phyloP scores from a whole-genome alignment of 768 basidiomycete species.

The Stropharia rugosoannulata region DNA sequence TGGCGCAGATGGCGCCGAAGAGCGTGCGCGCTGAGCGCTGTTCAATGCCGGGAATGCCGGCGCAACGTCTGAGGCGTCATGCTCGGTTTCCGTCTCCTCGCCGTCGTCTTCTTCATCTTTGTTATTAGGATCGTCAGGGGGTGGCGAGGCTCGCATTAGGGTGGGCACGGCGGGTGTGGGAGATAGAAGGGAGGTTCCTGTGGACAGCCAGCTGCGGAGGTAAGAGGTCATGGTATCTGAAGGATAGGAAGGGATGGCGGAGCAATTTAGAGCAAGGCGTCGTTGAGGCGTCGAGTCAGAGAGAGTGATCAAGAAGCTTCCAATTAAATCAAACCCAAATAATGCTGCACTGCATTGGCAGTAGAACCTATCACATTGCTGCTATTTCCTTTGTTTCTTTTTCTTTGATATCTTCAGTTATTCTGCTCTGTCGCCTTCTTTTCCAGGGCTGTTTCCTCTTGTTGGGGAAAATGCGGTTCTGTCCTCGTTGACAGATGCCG shows the following conservation, averaged over 20 bases:
- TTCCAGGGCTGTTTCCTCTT: too few species aligned
- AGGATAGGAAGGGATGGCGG: constrained; percentile 5
- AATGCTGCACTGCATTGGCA: too few species aligned
- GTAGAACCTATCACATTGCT: too few species aligned
- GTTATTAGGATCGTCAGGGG: constrained; percentile 26
- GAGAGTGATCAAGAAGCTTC: not conserved
- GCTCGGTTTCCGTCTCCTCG: constrained; percentile 33
- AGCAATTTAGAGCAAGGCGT: not conserved
- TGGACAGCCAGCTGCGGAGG: constrained; percentile 56
- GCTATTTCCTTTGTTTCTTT: too few species aligned
- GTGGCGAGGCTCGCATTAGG: constrained; percentile 37
- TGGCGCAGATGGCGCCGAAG: constrained; percentile 13
- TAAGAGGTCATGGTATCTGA: constrained; percentile 51
- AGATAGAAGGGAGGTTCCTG: constrained; percentile 30
- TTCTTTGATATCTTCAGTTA: too few species aligned
- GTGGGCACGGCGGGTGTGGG: constrained; percentile 28
- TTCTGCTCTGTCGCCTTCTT: too few species aligned
- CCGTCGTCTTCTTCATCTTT: constrained; percentile 32
- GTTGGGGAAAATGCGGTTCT: too few species aligned
- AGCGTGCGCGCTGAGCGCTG: constrained; percentile 65
- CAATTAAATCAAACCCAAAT: too few species aligned
- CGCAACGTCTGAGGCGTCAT: constrained; percentile 51
- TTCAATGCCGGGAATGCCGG: constrained; percentile 73
- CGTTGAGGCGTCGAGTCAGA: not conserved
- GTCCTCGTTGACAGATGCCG: too few species aligned